Percentiles rank a stretch among this genome's conserved stretches.
Evolutionary conservation across 805 yeast genomes (phyloP).

Genomic region (Sporopachydermia lactativora): DNA sequence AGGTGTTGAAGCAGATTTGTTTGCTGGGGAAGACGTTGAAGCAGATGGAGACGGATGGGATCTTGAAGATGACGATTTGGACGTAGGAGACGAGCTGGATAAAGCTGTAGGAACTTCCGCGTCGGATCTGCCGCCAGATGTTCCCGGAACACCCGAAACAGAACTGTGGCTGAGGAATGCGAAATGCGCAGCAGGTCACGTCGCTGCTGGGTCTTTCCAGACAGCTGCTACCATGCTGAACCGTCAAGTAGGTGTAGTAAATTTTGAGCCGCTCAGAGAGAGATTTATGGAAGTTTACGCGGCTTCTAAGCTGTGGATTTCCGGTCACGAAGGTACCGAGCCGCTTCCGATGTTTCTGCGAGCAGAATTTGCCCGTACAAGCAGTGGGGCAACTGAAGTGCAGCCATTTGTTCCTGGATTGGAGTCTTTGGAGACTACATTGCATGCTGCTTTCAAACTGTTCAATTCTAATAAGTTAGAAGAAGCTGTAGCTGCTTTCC

Average conservation of each 20-base stretch:
- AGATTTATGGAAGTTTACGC: constrained; percentile 79
- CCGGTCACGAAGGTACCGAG: constrained; percentile 62
- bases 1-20: no score
- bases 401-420: constrained; percentile 67
- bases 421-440: constrained; percentile 43
- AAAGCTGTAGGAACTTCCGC: constrained; percentile 13
- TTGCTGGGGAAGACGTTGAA: constrained; percentile 11
- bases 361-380: constrained; percentile 22
- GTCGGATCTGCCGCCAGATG: constrained; percentile 16
- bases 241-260: constrained; percentile 76
- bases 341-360: constrained; percentile 58
- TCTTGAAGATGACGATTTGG: constrained; percentile 45
- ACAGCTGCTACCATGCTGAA: constrained; percentile 87
- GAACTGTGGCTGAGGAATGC: constrained; percentile 81
- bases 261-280: constrained; percentile 76
- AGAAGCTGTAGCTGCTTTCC: constrained; percentile 68
- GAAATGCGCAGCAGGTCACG: constrained; percentile 79
- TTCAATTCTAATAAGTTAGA: constrained; percentile 77
- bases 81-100: constrained; percentile 21
- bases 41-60: constrained; percentile 27
- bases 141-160: constrained; percentile 40
- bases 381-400: constrained; percentile 40
- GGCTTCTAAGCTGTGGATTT: constrained; percentile 60
- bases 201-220: constrained; percentile 93
- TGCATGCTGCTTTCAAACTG: constrained; percentile 61